These are phyloP conservation scores for Sordariomycetes sp. DNA, from an alignment of 2,329 filamentous ascomycete genomes.

Conservation along the genomic window DNA sequence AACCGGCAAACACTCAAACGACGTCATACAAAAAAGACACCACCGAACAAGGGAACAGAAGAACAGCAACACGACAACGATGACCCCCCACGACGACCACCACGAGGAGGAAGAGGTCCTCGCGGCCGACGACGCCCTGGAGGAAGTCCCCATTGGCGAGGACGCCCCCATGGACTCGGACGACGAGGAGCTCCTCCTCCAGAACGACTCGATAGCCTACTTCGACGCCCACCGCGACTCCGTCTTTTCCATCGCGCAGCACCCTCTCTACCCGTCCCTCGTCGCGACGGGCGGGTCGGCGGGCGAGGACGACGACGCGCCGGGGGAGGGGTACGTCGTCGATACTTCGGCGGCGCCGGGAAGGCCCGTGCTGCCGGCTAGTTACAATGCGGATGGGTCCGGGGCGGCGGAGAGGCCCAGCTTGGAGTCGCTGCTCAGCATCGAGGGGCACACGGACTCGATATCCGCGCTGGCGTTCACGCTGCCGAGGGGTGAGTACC, in stretches of 20 bases:
- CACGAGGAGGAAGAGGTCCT: slow-evolving; percentile 6
- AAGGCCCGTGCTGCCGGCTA: slow-evolving; percentile 60
- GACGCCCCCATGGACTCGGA: slow-evolving; percentile 74
- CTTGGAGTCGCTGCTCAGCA: slow-evolving; percentile 52
- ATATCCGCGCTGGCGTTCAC: slow-evolving; percentile 83
- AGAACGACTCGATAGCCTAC: slow-evolving; percentile 88
- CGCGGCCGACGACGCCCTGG: slow-evolving; percentile 8
- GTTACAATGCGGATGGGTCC: slow-evolving; percentile 55
- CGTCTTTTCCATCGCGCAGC: slow-evolving; percentile 89
- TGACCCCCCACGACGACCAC: slow-evolving; percentile 1
- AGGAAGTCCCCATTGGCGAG: slow-evolving; percentile 28
- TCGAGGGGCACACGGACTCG: slow-evolving; percentile 87
- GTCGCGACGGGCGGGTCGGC: slow-evolving; percentile 75
- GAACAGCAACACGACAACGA: background rate
- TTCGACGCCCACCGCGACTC: slow-evolving; percentile 86
- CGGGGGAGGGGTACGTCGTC: slow-evolving; percentile 76
- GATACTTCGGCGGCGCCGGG: slow-evolving; percentile 53
- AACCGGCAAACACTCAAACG: background rate
- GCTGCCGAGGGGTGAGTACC: slow-evolving; percentile 66
- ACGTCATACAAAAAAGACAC: background rate
- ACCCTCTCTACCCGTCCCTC: slow-evolving; percentile 65
- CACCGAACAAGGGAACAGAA: background rate
- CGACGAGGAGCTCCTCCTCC: slow-evolving; percentile 63
- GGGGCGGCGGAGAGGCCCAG: slow-evolving; percentile 36
- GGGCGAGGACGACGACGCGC: slow-evolving; percentile 41